phyloP scores from a whole-genome alignment of 2,329 filamentous ascomycete species.

The Polychaeton citri region DNA sequence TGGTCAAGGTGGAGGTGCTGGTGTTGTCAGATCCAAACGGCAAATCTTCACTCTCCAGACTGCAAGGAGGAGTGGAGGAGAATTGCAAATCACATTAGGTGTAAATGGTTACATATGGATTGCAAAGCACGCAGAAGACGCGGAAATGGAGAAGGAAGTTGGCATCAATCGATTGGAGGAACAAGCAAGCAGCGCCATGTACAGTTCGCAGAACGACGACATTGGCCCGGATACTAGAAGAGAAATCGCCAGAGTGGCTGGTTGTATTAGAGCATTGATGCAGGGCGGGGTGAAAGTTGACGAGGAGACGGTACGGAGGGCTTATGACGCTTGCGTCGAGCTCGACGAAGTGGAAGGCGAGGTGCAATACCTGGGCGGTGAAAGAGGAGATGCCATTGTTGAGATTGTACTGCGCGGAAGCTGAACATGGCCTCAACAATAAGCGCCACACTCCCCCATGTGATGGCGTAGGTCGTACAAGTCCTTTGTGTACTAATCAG shows the following conservation, averaged over 20 bases:
- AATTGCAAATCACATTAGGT: slow-evolving; percentile 75
- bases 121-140: slow-evolving; percentile 57
- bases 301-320: slow-evolving; percentile 72
- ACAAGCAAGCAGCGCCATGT: slow-evolving; percentile 69
- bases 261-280: slow-evolving; percentile 70
- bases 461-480: too few species aligned
- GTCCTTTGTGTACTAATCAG: too few species aligned
- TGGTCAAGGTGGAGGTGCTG: slow-evolving; percentile 63
- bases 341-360: slow-evolving; percentile 49
- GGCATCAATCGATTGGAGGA: slow-evolving; percentile 81
- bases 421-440: too few species aligned
- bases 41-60: slow-evolving; percentile 76
- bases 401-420: slow-evolving; percentile 18
- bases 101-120: slow-evolving; percentile 98
- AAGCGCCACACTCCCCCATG: too few species aligned
- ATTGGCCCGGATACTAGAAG: slow-evolving; percentile 64
- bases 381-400: slow-evolving; percentile 23
- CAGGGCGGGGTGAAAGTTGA: slow-evolving; percentile 75
- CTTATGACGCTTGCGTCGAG: slow-evolving; percentile 71
- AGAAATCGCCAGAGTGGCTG: slow-evolving; percentile 75
- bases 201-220: slow-evolving; percentile 87
- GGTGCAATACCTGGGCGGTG: slow-evolving; percentile 30
- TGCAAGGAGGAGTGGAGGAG: slow-evolving; percentile 41
- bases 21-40: slow-evolving; percentile 68
- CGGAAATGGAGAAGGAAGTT: slow-evolving; percentile 38